phyloP scores from a whole-genome alignment of 2,329 filamentous ascomycete species.

The Lecanoromycetidae sp. region DNA sequence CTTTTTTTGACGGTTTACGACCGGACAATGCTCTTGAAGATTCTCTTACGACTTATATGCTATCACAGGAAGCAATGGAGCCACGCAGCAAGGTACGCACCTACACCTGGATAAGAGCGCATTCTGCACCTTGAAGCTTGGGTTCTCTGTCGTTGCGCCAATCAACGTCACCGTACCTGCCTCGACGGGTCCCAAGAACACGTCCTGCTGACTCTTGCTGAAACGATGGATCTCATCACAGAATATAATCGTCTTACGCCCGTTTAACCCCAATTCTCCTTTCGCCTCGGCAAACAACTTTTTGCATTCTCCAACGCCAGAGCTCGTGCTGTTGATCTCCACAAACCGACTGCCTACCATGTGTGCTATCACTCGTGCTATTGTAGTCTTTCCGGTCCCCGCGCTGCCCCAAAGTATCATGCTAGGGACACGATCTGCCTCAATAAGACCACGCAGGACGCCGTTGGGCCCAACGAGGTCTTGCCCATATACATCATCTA shows the following conservation, averaged over 20 bases:
- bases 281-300: constrained; percentile 78
- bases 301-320: constrained; percentile 81
- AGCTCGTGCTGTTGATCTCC: constrained; percentile 88
- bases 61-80: too few species aligned
- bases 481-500: constrained; percentile 84
- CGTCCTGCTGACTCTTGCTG: constrained; percentile 83
- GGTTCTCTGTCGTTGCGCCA: constrained; percentile 93
- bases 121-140: constrained; percentile 81
- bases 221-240: constrained; percentile 95
- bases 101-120: constrained; percentile 78
- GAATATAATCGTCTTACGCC: constrained; percentile 88
- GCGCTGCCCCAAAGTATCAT: constrained; percentile 71
- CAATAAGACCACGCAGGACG: constrained; percentile 76
- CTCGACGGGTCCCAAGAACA: constrained; percentile 87
- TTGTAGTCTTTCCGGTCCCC: constrained; percentile 48
- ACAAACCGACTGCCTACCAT: constrained; percentile 76
- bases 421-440: constrained; percentile 72
- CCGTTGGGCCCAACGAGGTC: constrained; percentile 76
- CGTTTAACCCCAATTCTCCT: constrained; percentile 67
- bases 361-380: constrained; percentile 77
- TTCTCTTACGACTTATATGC: too few species aligned
- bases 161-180: constrained; percentile 81
- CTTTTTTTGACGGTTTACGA: too few species aligned
- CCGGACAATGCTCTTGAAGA: too few species aligned
- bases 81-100: too few species aligned